Conservation (phyloP, 495 filamentous ascomycete genomes). For the Talaromyces adpressus region DNA sequence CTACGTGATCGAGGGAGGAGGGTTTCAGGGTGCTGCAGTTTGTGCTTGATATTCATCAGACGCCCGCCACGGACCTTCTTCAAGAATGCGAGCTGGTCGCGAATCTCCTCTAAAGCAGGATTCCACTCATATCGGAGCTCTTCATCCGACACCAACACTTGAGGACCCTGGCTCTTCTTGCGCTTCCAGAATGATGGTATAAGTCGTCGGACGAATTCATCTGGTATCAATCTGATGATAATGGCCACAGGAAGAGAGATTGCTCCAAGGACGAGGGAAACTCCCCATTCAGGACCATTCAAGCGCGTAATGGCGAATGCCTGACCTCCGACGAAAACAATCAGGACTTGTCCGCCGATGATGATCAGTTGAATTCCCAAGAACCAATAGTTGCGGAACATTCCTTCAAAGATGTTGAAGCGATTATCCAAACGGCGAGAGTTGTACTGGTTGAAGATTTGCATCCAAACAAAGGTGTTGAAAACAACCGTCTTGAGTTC, state of each 20-base stretch:
- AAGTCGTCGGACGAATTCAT: slow-evolving; percentile 50
- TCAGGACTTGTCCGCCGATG: slow-evolving; percentile 72
- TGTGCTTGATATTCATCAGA: slow-evolving; percentile 78
- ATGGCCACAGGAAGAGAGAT: slow-evolving; percentile 66
- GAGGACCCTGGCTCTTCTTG: slow-evolving; percentile 34
- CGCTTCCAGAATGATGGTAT: slow-evolving; percentile 46
- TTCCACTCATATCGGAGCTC: slow-evolving; percentile 63
- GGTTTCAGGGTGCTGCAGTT: slow-evolving; percentile 71
- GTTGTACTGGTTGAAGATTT: slow-evolving; percentile 87
- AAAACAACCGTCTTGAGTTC: slow-evolving; percentile 67
- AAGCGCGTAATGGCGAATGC: slow-evolving; percentile 61
- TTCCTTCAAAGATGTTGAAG: slow-evolving; percentile 84
- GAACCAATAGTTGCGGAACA: slow-evolving; percentile 75
- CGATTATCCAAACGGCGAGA: slow-evolving; percentile 82
- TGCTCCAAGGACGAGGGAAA: slow-evolving; percentile 62
- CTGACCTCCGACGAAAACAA: slow-evolving; percentile 67
- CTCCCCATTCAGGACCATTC: slow-evolving; percentile 64
- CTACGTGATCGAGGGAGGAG: slow-evolving; percentile 66
- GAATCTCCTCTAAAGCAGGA: slow-evolving; percentile 56
- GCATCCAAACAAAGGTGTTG: slow-evolving; percentile 94
- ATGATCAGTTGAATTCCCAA: slow-evolving; percentile 76
- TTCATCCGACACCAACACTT: slow-evolving; percentile 63
- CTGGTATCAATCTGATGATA: slow-evolving; percentile 68
- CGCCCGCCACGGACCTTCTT: slow-evolving; percentile 75
- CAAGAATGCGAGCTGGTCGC: slow-evolving; percentile 71